These are phyloP conservation scores for Cicer yamashitae DNA, from an alignment of 306 rosid genomes.

Conservation along the genomic window DNA sequence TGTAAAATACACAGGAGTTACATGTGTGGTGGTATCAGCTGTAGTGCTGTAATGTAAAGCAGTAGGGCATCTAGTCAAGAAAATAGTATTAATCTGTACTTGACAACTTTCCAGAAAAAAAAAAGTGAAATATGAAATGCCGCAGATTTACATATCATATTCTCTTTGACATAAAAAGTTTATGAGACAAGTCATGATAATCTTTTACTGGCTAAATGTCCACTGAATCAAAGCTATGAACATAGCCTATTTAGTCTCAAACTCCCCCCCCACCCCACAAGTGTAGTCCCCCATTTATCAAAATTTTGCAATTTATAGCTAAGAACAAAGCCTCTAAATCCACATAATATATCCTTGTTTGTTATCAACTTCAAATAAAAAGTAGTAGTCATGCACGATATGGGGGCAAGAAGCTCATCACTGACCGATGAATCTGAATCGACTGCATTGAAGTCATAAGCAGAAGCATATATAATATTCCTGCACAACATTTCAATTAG, in stretches of 20 bases:
- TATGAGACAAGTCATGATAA: constrained; percentile 13
- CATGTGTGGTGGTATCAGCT: not conserved
- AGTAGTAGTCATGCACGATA: not conserved
- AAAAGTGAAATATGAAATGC: constrained; percentile 6
- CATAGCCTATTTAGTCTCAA: constrained; percentile 10
- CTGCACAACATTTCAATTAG: constrained; percentile 61
- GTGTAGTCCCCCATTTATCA: not conserved
- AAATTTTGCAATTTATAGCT: not conserved
- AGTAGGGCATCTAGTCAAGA: constrained; percentile 10
- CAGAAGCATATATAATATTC: constrained; percentile 59
- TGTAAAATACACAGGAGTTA: constrained; percentile 24
- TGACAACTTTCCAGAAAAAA: constrained; percentile 17
- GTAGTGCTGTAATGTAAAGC: not conserved
- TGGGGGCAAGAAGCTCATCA: constrained; percentile 42
- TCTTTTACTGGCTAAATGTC: not conserved
- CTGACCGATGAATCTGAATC: constrained; percentile 76
- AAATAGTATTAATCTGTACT: not conserved
- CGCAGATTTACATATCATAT: constrained; percentile 13
- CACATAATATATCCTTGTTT: constrained; percentile 30
- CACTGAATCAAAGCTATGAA: not conserved
- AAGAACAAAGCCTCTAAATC: constrained; percentile 1
- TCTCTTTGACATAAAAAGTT: not conserved
- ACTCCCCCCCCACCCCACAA: not conserved
- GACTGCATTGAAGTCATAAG: constrained; percentile 70
- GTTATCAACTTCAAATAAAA: not conserved